Evolutionary conservation across 2,329 filamentous ascomycete genomes (phyloP), one percentile per base, ranked within the genome.

Genomic region (Paracorniculantispora psalliotae): DNA sequence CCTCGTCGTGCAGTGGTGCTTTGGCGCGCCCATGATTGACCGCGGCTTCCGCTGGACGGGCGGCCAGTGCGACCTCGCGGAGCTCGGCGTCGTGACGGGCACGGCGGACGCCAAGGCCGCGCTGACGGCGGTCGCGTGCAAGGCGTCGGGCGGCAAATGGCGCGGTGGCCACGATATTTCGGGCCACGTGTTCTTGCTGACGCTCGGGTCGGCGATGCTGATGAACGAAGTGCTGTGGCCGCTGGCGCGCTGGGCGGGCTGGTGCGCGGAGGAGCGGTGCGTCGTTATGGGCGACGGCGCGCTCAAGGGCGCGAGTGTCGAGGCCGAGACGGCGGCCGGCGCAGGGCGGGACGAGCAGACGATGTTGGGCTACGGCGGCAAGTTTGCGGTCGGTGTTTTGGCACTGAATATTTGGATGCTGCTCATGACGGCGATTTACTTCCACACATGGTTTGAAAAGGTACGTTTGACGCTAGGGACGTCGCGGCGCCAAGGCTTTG

Each of bases 371-470:
- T 64, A 81, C 53, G 75, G 80, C 9, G 75, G 75, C 66, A 77
- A 84, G 79, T 76, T 88, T 64, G 82, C 86, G 63, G 74, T 81
- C 25, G 80, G 69, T 0, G 84, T 97, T 26, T 81, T 89, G 19
- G 86, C 74, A 0, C 67, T 97, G 69, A 91, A 88, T 69, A 83
- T 87, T 78, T 97, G 94, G 91, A 99, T 99, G 94, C 74, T 99
- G 71, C 80, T 97, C 62, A 99, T 99, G 94, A 99, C 94, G 43
- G 92, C 92, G 2, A 92, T 96, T 41, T 99, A 93, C 80, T 99
- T 99, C 69, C 94, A 99, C 73, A 99, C 94, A 0, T 97, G 93
- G 92, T 87, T 96, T 67, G 94, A 99, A 78, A 99, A 97, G 88
- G 88, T 90, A 67, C 68, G 80, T 71, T n/a, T 19, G 4, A 0